Conservation (phyloP, 2,329 filamentous ascomycete species). For the Juglanconis juglandina region DNA sequence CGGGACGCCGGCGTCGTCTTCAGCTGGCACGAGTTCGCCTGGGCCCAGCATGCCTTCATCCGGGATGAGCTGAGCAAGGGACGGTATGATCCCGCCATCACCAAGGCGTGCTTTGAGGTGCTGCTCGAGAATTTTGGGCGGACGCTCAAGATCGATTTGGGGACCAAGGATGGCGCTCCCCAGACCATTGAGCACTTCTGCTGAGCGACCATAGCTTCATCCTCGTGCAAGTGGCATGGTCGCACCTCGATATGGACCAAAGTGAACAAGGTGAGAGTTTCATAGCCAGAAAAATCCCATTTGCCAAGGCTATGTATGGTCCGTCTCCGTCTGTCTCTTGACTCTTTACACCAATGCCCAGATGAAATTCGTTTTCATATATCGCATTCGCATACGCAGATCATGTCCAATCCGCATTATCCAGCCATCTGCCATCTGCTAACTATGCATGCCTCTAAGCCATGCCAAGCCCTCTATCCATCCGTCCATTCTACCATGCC, state of each 20-base stretch:
- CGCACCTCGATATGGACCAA: too few relatives aligned
- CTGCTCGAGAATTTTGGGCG: slow-evolving; percentile 80
- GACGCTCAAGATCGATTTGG: slow-evolving; percentile 74
- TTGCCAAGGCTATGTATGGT: background rate
- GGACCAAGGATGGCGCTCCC: slow-evolving; percentile 59
- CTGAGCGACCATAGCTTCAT: slow-evolving; percentile 37
- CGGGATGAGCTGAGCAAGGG: slow-evolving; percentile 89
- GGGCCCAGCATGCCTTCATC: slow-evolving; percentile 94
- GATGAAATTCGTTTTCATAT: background rate
- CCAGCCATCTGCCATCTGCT: too few relatives aligned
- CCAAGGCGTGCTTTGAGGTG: slow-evolving; percentile 87
- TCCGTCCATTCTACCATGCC: too few relatives aligned
- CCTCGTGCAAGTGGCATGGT: too few relatives aligned
- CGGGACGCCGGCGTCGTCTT: slow-evolving; percentile 72
- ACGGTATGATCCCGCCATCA: slow-evolving; percentile 84
- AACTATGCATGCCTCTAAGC: background rate
- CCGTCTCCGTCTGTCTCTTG: too few relatives aligned
- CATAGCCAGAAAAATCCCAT: too few relatives aligned
- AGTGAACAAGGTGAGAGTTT: too few relatives aligned
- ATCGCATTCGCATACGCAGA: background rate
- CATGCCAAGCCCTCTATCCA: too few relatives aligned
- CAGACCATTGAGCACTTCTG: slow-evolving; percentile 71
- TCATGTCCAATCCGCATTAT: background rate
- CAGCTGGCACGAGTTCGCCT: slow-evolving; percentile 85
- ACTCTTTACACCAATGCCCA: too few relatives aligned